These are phyloP conservation scores for Backusella parvicylindrica DNA, from an alignment of 192 early-diverging fungal genomes.

Conservation along the genomic window DNA sequence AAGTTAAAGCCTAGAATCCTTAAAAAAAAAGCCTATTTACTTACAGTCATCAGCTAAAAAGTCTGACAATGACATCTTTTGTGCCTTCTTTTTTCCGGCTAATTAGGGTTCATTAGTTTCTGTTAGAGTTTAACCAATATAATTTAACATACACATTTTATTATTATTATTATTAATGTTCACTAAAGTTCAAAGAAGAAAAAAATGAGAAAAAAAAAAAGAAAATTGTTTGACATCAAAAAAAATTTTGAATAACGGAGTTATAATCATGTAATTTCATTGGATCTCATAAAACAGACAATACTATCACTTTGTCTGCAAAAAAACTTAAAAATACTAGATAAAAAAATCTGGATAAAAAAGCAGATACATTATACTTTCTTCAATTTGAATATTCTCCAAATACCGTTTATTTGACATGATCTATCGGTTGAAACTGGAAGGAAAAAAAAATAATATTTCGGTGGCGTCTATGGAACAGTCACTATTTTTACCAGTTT, in stretches of 20 bases:
- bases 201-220: background rate
- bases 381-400: background rate
- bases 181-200: background rate
- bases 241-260: background rate
- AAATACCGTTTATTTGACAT: background rate
- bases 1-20: background rate
- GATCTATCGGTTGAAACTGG: background rate
- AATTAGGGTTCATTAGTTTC: background rate
- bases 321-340: background rate
- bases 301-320: background rate
- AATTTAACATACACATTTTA: background rate
- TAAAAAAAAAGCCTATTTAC: conserved; percentile 14
- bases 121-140: background rate
- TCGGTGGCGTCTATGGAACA: background rate
- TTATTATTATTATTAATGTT: conserved; percentile 1
- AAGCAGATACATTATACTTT: background rate
- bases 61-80: conserved; percentile 84
- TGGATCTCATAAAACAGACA: background rate
- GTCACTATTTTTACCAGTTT: background rate
- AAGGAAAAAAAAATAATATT: background rate
- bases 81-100: conserved; percentile 74
- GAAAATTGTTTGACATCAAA: background rate
- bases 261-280: background rate
- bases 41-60: conserved; percentile 72
- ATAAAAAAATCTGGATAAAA: background rate